Percentiles rank a stretch among this genome's conserved stretches.
phyloP scores from a whole-genome alignment of 331 rosid genomes.

The Acacia concinna region DNA sequence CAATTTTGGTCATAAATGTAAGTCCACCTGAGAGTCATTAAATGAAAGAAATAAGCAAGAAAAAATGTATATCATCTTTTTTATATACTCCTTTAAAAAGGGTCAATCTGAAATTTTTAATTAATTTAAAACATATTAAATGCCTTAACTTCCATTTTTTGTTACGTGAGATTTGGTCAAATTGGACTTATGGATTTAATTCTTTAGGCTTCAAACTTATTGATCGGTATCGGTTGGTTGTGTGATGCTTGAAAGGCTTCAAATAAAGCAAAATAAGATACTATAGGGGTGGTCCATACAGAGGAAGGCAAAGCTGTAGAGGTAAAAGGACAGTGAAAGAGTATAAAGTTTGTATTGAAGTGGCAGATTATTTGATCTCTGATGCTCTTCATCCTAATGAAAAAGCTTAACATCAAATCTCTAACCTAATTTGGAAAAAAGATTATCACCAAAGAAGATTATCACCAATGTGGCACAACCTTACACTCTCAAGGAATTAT shows the following conservation, averaged over 20 bases:
- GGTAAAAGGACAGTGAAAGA: constrained; percentile 35
- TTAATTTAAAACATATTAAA: too few relatives aligned
- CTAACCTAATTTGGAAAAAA: constrained; percentile 36
- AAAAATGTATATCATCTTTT: too few relatives aligned
- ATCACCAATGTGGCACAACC: constrained; percentile 27
- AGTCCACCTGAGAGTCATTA: too few relatives aligned
- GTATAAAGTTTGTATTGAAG: background rate
- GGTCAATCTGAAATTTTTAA: too few relatives aligned
- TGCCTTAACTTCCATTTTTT: too few relatives aligned
- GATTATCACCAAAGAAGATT: too few relatives aligned
- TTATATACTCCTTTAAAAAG: too few relatives aligned
- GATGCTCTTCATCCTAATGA: constrained; percentile 39
- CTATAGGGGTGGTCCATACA: constrained; percentile 41
- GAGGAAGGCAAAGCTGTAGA: constrained; percentile 43
- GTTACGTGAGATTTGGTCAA: too few relatives aligned
- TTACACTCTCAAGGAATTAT: constrained; percentile 34
- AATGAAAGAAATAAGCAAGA: too few relatives aligned
- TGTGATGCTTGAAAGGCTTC: constrained; percentile 34
- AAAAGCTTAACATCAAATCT: constrained; percentile 35
- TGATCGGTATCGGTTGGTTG: background rate
- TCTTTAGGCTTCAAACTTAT: background rate
- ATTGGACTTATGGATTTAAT: too few relatives aligned
- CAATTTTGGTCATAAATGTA: too few relatives aligned
- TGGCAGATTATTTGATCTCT: constrained; percentile 37
- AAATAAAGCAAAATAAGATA: constrained; percentile 39